Evolutionary conservation across 225 moss, liverwort and hornwort species (phyloP).

Genomic region (Straminergon stramineum): DNA sequence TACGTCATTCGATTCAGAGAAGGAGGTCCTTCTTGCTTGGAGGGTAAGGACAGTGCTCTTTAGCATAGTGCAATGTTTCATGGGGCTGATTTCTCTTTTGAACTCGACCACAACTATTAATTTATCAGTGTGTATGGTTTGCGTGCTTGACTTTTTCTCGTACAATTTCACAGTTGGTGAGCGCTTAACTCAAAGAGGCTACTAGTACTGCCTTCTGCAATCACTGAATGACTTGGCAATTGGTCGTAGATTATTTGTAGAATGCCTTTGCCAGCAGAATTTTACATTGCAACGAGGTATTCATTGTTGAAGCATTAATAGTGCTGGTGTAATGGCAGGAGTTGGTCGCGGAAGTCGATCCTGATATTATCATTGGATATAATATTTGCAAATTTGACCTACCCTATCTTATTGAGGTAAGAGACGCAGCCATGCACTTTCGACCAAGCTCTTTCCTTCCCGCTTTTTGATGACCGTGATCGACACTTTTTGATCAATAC

Average conservation of each 20-base stretch:
- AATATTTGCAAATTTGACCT: conserved; percentile 99
- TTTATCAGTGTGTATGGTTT: neutral
- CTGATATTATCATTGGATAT: conserved; percentile 95
- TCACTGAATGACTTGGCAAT: neutral
- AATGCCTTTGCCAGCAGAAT: neutral
- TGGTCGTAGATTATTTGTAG: neutral
- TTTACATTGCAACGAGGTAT: neutral
- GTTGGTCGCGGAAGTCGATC: conserved; percentile 79
- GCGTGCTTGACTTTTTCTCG: neutral
- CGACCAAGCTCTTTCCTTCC: neutral
- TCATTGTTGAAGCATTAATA: neutral
- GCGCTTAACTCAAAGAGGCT: neutral
- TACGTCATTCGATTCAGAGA: conserved; percentile 86
- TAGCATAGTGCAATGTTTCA: neutral
- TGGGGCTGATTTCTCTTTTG: neutral
- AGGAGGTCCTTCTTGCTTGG: conserved; percentile 90
- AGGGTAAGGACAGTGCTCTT: conserved; percentile 40
- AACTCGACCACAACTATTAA: neutral
- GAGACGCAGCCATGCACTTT: neutral
- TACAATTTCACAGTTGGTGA: neutral
- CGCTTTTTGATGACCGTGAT: neutral
- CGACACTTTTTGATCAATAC: neutral
- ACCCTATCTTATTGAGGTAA: conserved; percentile 86
- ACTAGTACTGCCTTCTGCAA: neutral
- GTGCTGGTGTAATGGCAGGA: conserved; percentile 42